These are phyloP conservation scores for Acacia acuminata DNA, from an alignment of 306 rosid species.

Conservation along the genomic window DNA sequence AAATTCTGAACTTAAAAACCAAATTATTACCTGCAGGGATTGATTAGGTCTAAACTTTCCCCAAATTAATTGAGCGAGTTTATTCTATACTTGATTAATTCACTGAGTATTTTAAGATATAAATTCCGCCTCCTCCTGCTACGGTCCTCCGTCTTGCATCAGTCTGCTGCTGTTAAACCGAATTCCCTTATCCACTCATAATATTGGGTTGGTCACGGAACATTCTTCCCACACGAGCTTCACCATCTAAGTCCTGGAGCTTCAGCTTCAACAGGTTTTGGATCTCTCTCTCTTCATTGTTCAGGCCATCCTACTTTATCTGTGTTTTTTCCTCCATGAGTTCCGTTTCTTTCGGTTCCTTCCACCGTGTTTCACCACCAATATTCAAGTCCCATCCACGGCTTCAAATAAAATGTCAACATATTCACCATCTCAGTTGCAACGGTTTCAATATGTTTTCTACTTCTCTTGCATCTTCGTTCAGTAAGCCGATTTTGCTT, in stretches of 20 bases:
- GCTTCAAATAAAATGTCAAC: conserved; percentile 38
- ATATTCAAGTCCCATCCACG: conserved; percentile 30
- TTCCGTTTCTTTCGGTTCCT: conserved; percentile 45
- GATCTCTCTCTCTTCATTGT: neutral
- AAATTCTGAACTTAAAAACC: too few relatives aligned
- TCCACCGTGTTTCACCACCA: conserved; percentile 37
- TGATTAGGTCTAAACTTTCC: neutral
- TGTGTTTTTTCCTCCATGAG: conserved; percentile 52
- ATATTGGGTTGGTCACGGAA: neutral
- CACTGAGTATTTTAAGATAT: too few relatives aligned
- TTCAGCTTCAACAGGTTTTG: neutral
- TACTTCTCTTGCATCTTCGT: conserved; percentile 30
- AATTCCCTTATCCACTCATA: neutral
- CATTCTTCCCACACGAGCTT: neutral
- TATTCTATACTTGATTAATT: too few relatives aligned
- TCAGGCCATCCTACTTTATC: neutral
- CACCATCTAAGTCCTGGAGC: neutral
- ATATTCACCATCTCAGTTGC: neutral
- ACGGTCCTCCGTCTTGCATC: neutral
- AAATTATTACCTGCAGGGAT: too few relatives aligned
- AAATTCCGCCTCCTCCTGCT: neutral
- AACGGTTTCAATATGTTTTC: neutral
- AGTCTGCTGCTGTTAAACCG: neutral
- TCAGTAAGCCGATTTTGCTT: conserved; percentile 4
- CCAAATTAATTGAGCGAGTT: neutral